These are phyloP conservation scores for Earliella scabrosa DNA, from an alignment of 1,284 basidiomycete species.

Conservation along the genomic window DNA sequence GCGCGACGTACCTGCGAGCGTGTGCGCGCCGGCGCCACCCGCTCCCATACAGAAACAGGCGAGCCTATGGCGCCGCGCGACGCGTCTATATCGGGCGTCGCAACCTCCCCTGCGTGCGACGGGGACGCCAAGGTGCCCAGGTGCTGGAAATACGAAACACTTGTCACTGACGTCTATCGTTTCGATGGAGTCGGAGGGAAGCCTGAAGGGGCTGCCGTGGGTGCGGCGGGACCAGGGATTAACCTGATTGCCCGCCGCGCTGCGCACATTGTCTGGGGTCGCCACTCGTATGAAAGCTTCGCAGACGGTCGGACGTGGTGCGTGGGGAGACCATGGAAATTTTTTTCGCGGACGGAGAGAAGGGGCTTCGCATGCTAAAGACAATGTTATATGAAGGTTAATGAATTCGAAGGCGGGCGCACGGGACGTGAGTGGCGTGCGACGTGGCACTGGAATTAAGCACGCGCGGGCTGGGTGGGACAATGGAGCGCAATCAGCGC, in stretches of 20 bases:
- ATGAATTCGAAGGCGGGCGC: no score
- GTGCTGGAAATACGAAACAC: no score
- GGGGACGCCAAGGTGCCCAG: constrained; percentile 1
- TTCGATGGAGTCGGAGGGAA: no score
- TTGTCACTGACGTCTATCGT: no score
- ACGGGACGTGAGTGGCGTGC: no score
- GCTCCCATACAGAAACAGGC: constrained; percentile 11
- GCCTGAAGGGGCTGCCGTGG: no score
- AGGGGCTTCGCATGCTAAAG: constrained; percentile 4
- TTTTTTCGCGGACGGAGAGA: no score
- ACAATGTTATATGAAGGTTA: background rate
- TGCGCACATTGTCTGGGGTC: background rate
- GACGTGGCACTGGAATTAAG: no score
- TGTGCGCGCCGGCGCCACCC: constrained; percentile 8
- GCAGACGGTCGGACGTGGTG: background rate
- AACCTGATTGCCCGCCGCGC: background rate
- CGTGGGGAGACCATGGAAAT: constrained; percentile 12
- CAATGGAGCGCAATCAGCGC: background rate
- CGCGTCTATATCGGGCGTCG: constrained; percentile 7
- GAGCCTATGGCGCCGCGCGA: constrained; percentile 5
- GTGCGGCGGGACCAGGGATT: background rate
- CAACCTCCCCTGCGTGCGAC: constrained; percentile 22
- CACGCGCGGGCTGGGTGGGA: no score
- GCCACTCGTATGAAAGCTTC: background rate
- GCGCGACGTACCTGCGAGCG: constrained; percentile 5